A percentile compares a stretch with the other conserved stretches of the same genome.
Evolutionary conservation across 352 stramenopile species (phyloP).

Genomic region (Globisporangium nodosum): DNA sequence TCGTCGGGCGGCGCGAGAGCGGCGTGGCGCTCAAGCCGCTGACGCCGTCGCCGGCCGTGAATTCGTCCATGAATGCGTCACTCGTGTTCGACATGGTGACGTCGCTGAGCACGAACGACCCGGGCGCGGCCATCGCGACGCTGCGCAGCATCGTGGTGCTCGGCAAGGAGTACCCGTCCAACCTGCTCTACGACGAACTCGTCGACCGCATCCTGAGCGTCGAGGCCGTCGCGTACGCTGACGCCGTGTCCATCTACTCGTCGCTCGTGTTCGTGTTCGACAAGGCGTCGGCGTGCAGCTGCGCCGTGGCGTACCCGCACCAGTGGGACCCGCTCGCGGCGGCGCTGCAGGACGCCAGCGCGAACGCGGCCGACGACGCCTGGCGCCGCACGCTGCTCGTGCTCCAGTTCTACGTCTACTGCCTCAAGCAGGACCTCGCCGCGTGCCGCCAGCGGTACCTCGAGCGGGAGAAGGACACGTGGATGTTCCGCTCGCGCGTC

Average conservation of each 20-base stretch:
- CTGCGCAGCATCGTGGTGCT: conserved; percentile 78
- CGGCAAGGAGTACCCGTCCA: conserved; percentile 77
- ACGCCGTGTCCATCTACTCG: conserved; percentile 71
- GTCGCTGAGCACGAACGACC: conserved; percentile 80
- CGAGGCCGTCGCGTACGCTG: conserved; percentile 57
- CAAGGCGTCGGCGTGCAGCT: conserved; percentile 59
- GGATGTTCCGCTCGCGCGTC: conserved; percentile 57
- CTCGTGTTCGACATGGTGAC: conserved; percentile 82
- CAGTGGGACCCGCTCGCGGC: conserved; percentile 60
- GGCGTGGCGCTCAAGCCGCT: conserved; percentile 39
- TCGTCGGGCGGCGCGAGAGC: conserved; percentile 6
- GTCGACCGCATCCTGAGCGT: conserved; percentile 75
- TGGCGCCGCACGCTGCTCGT: conserved; percentile 71
- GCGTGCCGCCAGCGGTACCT: conserved; percentile 48
- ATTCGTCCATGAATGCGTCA: conserved; percentile 78
- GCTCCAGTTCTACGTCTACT: conserved; percentile 80
- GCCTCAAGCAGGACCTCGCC: conserved; percentile 64
- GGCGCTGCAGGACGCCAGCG: conserved; percentile 52
- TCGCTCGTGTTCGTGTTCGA: conserved; percentile 83
- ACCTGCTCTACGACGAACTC: conserved; percentile 74
- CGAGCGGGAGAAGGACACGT: conserved; percentile 33
- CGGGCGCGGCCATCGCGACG: conserved; percentile 65
- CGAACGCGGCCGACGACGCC: conserved; percentile 35
- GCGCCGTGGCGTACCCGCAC: conserved; percentile 53
- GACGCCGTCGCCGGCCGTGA: conserved; percentile 46